Evolutionary conservation across 768 basidiomycete species (phyloP).

Genomic region (Mycena capillaripes): DNA sequence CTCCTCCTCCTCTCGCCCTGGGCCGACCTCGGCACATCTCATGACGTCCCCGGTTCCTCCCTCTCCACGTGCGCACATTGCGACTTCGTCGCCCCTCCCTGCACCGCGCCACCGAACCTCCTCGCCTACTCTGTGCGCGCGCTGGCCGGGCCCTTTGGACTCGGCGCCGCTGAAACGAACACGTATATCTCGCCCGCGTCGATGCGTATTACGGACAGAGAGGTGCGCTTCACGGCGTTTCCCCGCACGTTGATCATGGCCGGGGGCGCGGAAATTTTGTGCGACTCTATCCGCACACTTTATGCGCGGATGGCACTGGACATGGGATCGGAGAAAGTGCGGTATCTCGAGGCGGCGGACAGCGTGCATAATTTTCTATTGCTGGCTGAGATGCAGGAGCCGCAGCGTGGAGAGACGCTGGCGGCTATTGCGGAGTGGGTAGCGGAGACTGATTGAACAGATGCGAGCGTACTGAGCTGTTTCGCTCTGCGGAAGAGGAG

Average conservation of each 20-base stretch:
- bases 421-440: not conserved
- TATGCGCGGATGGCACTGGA: not conserved
- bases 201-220: not conserved
- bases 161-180: not conserved
- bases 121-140: not conserved
- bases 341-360: not conserved
- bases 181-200: not conserved
- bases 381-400: not conserved
- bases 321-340: not conserved
- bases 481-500: no score
- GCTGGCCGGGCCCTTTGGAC: not conserved
- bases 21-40: constrained; percentile 51
- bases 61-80: not conserved
- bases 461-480: no score
- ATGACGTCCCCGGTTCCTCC: not conserved
- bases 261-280: not conserved
- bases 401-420: not conserved
- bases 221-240: not conserved
- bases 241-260: not conserved
- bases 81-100: not conserved
- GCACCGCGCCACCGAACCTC: not conserved
- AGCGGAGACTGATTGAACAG: no score
- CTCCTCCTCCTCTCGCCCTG: constrained; percentile 71
- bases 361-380: not conserved
- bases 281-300: not conserved